Evolutionary conservation across 495 filamentous ascomycete species (phyloP).

Genomic region (Penicillium cosmopolitanum): DNA sequence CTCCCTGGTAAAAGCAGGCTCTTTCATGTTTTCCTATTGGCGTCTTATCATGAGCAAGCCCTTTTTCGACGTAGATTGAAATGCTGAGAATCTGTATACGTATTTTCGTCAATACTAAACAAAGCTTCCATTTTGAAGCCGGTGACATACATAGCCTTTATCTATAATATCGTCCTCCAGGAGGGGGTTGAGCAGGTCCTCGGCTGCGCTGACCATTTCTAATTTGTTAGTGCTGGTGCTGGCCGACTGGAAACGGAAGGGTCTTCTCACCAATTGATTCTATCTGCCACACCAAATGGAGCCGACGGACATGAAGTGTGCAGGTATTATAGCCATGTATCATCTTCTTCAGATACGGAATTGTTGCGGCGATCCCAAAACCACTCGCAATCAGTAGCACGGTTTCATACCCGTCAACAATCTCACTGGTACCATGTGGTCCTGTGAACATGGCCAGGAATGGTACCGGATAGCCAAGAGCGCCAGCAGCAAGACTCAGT

Average conservation of each 20-base stretch:
- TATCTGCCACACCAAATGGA: constrained; percentile 39
- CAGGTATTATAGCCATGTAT: constrained; percentile 33
- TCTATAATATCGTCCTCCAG: constrained; percentile 29
- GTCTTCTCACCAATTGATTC: constrained; percentile 11
- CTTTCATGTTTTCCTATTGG: too few species aligned
- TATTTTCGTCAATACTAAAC: too few species aligned
- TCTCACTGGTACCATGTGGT: too few species aligned
- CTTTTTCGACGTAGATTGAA: too few species aligned
- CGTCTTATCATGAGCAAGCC: too few species aligned
- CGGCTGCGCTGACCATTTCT: constrained; percentile 14
- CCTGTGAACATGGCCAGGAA: too few species aligned
- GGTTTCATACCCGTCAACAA: too few species aligned
- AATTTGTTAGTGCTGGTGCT: constrained; percentile 3
- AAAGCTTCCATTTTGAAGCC: constrained; percentile 8
- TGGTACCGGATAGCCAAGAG: too few species aligned
- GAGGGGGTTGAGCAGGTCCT: constrained; percentile 23
- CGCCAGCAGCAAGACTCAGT: too few species aligned
- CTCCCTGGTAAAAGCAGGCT: too few species aligned
- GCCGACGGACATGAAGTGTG: constrained; percentile 22
- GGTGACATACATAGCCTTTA: constrained; percentile 28
- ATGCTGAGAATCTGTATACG: too few species aligned
- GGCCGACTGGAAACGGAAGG: neutral
- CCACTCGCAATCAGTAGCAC: too few species aligned
- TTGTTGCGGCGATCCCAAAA: constrained; percentile 8
- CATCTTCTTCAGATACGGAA: constrained; percentile 36